Evolutionary conservation across 2,329 filamentous ascomycete species (phyloP), one percentile per base, ranked within the genome.

Genomic region (Talaromyces sp.): DNA sequence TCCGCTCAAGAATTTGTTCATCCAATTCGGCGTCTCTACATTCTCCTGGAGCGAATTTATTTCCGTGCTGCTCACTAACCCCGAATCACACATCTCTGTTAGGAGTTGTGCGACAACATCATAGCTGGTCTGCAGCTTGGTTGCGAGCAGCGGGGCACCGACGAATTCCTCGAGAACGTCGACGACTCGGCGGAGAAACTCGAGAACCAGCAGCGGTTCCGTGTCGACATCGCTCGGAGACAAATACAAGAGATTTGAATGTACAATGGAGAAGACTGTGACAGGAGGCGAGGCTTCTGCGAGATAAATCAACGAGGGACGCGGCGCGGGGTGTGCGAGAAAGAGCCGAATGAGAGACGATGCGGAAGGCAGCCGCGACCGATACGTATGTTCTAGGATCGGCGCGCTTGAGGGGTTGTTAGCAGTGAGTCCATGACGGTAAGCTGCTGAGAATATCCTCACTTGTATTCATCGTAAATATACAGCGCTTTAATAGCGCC

Each of bases 401-500:
- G 90, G 86, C 70, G 85, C 89, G 78, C 93, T 96, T 25, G 67
- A 47, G 19, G 54, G 49, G 44, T 63, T 32, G 67, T 59, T 61
- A 63, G 27, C 36, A 25, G 39, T 39, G 17, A 19, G 54, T 61
- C 8, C 42, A 4, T 30, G 47, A 57, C 19, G 32, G 52, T 61
- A 55, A 30, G 17, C 22, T 30, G 4, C 9, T 17, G 32, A 6
- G 30, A n/a, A 17, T n/a, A 59, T 68, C 11, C 84, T 72, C 80
- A 96, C 93, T 93, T 92, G 79, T 93, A 87, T 81, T 97, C 93
- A 85, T 98, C 93, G 77, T 90, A 97, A 75, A 99, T 92, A 81
- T 98, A 93, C 72, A 99, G 83, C 74, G 93, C 95, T 82, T 98
- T 93, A 73, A 99, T 90, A 73, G 90, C 87, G 80, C 91, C 87